Evolutionary conservation across 2,329 filamentous ascomycete species (phyloP).

Genomic region (Huntiella decipiens): DNA sequence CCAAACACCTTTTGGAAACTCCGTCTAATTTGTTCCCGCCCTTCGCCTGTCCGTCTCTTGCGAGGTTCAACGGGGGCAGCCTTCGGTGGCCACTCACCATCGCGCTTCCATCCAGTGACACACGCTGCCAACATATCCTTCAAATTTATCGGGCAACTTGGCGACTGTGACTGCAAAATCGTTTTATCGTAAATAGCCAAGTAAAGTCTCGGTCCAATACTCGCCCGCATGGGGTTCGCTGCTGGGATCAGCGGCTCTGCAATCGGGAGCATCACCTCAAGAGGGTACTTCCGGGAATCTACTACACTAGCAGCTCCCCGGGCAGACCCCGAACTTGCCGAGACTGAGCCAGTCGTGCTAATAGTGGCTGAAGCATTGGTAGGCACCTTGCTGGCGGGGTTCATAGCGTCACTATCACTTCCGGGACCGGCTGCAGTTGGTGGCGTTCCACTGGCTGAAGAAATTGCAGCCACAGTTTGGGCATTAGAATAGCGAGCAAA

Average conservation of each 20-base stretch:
- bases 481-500: conserved; percentile 28
- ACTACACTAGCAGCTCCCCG: background rate
- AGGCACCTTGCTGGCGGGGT: conserved; percentile 21
- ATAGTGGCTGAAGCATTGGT: conserved; percentile 19
- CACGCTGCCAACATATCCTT: conserved; percentile 61
- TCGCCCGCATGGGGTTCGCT: conserved; percentile 56
- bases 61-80: conserved; percentile 25
- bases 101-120: conserved; percentile 79
- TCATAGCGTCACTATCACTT: conserved; percentile 18
- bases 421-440: conserved; percentile 8
- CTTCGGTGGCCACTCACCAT: conserved; percentile 79
- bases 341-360: conserved; percentile 3
- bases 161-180: conserved; percentile 58
- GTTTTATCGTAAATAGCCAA: conserved; percentile 78
- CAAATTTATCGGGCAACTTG: conserved; percentile 75
- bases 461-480: conserved; percentile 20
- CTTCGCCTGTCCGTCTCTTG: conserved; percentile 23
- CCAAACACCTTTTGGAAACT: conserved; percentile 24
- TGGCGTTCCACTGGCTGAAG: conserved; percentile 15
- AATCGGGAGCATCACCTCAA: conserved; percentile 50
- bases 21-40: conserved; percentile 21
- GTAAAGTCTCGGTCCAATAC: conserved; percentile 57
- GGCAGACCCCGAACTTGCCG: background rate
- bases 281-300: conserved; percentile 22
- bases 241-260: conserved; percentile 53